Base-by-base conservation (phyloP, 2,329 filamentous ascomycete species). In the Nemania sp. region DNA sequence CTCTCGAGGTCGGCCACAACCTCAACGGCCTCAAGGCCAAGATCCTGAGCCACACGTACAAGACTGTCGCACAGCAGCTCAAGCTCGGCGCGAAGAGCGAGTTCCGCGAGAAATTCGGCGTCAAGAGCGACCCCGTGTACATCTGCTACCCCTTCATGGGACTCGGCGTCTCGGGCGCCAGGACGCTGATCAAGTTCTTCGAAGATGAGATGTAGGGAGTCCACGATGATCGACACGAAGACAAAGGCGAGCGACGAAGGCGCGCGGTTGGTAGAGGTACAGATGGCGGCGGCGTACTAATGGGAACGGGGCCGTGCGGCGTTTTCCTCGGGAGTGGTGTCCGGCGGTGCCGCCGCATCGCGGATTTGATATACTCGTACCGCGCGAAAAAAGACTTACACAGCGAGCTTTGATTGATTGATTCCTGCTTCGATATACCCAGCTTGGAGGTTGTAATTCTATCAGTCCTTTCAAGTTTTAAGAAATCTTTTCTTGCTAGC, bases 91-190 rank as follows among this genome's bases (percentile, higher is more conserved):
- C 91, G 43, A 90, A 90, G 70, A 91, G 93, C 55, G 92, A 93
- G 74, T 97, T 97, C 80, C 83, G 93, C 62, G 89, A 91, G 79
- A 97, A 97, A 82, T 86, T 97, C 74, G 93, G 93, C 54, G 90
- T 90, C 4, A 80, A 86, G 59, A 91, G 93, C 62, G 92, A 97
- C 71, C 87, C 90, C 49, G 87, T 94, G 29, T 97, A 91, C 76
- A 92, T 97, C 67, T 92, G 91, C 72, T 97, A 96, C 76, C 93
- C 93, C 42, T 88, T 90, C 59, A 88, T 92, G 71, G 92, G 93
- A 7, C 82, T 97, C 29, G 92, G 92, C 1, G 87, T 93, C 47
- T 86, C 88, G 64, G 93, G 92, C 45, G 87, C 92, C 64, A 87
- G 90, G 73, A 91, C 92, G n/a, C 87, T 97, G 67, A 82, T 97